Evolutionary conservation across 441 rosid species (phyloP).

Genomic region (Rhodomyrtus psidioides): DNA sequence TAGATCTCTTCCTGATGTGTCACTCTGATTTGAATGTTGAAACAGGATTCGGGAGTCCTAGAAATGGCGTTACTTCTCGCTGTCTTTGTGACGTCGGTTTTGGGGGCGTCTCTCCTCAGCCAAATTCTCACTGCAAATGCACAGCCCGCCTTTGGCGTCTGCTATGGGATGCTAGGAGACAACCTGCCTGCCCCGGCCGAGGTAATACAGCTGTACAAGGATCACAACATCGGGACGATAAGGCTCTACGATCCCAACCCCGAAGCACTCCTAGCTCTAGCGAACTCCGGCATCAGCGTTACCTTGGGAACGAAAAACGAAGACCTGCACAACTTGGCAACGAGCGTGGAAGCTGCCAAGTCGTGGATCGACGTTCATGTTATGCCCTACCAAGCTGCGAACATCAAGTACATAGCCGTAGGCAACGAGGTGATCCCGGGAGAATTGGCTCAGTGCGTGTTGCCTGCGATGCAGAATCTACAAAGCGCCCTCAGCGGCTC

Average conservation of each 20-base stretch:
- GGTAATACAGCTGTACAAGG: slow-evolving; percentile 7
- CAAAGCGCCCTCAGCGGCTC: neutral
- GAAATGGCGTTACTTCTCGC: neutral
- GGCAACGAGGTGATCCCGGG: slow-evolving; percentile 17
- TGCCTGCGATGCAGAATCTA: slow-evolving; percentile 9
- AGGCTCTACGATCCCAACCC: slow-evolving; percentile 13
- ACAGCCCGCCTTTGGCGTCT: slow-evolving; percentile 7
- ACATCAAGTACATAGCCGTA: neutral
- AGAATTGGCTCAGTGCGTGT: neutral
- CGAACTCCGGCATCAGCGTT: neutral
- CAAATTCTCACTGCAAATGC: neutral
- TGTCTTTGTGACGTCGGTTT: neutral
- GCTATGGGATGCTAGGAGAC: slow-evolving; percentile 11
- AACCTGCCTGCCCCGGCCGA: slow-evolving; percentile 8
- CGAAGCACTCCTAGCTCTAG: slow-evolving; percentile 1
- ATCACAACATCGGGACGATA: neutral
- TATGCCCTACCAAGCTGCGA: neutral
- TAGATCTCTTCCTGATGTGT: neutral
- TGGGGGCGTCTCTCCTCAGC: neutral
- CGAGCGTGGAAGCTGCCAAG: neutral
- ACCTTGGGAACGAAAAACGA: slow-evolving; percentile 1
- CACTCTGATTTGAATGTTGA: neutral
- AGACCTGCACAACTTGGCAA: slow-evolving; percentile 1
- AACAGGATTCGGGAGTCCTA: neutral
- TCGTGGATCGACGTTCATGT: slow-evolving; percentile 1